Evolutionary conservation across 768 basidiomycete genomes (phyloP).

Genomic region (Leccinum uliginosum): DNA sequence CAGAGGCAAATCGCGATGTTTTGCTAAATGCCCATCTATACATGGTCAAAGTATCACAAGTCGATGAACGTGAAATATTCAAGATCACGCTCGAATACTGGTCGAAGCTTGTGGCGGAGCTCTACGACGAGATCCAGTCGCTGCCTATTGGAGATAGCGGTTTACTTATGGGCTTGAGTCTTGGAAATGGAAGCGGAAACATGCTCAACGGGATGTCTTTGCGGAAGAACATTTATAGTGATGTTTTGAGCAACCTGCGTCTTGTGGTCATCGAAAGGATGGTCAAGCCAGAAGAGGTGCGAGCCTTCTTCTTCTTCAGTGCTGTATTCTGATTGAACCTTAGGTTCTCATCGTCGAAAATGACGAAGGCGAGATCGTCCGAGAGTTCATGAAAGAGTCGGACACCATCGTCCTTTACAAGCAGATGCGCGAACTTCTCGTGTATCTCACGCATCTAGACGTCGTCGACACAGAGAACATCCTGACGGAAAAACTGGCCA

Average conservation of each 20-base stretch:
- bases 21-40: conserved; percentile 96
- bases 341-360: conserved; percentile 98
- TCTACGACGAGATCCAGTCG: conserved; percentile 96
- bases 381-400: conserved; percentile 98
- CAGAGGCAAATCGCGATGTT: conserved; percentile 83
- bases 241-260: conserved; percentile 90
- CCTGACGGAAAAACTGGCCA: conserved; percentile 93
- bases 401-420: conserved; percentile 99
- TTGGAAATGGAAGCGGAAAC: conserved; percentile 59
- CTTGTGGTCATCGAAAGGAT: conserved; percentile 97
- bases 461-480: conserved; percentile 95
- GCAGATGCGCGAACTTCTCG: conserved; percentile 95
- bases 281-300: conserved; percentile 98
- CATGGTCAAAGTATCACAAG: conserved; percentile 97
- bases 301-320: conserved; percentile 14
- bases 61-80: conserved; percentile 98
- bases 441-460: conserved; percentile 97
- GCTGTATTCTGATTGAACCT: conserved; percentile 6
- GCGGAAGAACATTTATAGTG: conserved; percentile 92
- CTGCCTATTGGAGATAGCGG: conserved; percentile 85
- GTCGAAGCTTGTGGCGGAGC: conserved; percentile 90
- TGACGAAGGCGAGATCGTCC: conserved; percentile 98
- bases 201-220: conserved; percentile 76
- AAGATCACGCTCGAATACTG: conserved; percentile 99
- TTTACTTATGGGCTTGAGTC: conserved; percentile 82